These are phyloP conservation scores for Hypoxylon subgilvum DNA, from an alignment of 495 filamentous ascomycete genomes.

Conservation along the genomic window DNA sequence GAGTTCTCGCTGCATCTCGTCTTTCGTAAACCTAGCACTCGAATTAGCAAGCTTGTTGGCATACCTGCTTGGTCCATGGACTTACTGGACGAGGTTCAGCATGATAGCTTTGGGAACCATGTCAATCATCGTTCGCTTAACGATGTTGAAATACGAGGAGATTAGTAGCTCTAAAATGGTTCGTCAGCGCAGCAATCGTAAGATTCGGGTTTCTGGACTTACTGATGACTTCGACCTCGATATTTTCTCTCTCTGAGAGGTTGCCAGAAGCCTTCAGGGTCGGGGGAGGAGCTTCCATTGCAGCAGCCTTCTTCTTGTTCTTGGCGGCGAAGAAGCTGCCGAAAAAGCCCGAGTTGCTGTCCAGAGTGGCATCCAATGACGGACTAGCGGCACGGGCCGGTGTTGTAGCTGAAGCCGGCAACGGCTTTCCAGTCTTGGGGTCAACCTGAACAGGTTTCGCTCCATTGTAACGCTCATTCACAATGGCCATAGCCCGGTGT, in stretches of 20 bases:
- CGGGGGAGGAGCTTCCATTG: slow-evolving; percentile 94
- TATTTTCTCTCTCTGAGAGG: slow-evolving; percentile 86
- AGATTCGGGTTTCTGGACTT: slow-evolving; percentile 50
- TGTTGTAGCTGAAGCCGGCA: slow-evolving; percentile 66
- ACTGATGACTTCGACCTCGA: slow-evolving; percentile 99
- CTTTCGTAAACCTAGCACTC: slow-evolving; percentile 78
- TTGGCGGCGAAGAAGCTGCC: slow-evolving; percentile 96
- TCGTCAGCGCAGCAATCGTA: slow-evolving; percentile 26
- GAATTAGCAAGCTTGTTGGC: slow-evolving; percentile 25
- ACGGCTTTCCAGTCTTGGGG: slow-evolving; percentile 96
- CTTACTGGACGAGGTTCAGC: slow-evolving; percentile 93
- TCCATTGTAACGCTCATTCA: slow-evolving; percentile 84
- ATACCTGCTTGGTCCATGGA: slow-evolving; percentile 25
- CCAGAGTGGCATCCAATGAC: slow-evolving; percentile 58
- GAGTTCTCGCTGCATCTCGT: slow-evolving; percentile 98
- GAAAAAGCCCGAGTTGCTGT: slow-evolving; percentile 80
- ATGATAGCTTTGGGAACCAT: slow-evolving; percentile 99
- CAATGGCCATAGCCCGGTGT: slow-evolving; percentile 95
- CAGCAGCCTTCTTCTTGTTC: slow-evolving; percentile 99
- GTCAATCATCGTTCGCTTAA: slow-evolving; percentile 97
- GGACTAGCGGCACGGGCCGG: slow-evolving; percentile 75
- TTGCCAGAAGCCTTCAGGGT: slow-evolving; percentile 91
- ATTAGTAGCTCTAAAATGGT: slow-evolving; percentile 80
- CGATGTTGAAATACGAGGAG: slow-evolving; percentile 96
- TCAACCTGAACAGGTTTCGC: slow-evolving; percentile 94